These are phyloP conservation scores for Schrenkiella parvula DNA, from an alignment of 345 rosid genomes.

Conservation along the genomic window DNA sequence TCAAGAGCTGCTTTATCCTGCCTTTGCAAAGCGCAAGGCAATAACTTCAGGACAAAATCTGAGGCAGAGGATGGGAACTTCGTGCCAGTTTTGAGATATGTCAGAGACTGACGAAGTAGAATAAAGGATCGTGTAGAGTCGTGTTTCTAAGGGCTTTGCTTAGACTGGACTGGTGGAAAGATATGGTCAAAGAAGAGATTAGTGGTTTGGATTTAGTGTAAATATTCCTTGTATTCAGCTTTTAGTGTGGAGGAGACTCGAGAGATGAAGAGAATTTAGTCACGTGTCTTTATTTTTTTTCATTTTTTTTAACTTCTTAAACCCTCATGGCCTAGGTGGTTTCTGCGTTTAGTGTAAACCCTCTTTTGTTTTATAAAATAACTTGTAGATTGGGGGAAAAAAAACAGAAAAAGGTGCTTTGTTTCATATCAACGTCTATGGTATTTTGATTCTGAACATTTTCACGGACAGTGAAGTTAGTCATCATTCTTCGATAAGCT, in stretches of 20 bases:
- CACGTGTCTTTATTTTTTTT: neutral
- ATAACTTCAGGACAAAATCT: constrained; percentile 68
- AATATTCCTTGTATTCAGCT: constrained; percentile 18
- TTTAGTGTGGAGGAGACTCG: constrained; percentile 11
- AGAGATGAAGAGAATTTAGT: constrained; percentile 18
- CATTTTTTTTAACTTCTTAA: neutral
- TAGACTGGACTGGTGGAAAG: constrained; percentile 11
- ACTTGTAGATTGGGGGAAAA: constrained; percentile 4
- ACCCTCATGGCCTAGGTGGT: neutral
- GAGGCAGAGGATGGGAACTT: constrained; percentile 61
- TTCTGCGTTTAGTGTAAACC: neutral
- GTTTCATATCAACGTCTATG: neutral
- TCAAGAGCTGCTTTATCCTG: constrained; percentile 66
- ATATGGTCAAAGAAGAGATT: neutral
- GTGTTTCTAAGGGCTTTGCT: constrained; percentile 4
- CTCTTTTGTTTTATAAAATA: constrained; percentile 18
- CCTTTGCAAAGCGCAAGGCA: constrained; percentile 59
- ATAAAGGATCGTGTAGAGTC: constrained; percentile 6
- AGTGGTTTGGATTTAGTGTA: constrained; percentile 12
- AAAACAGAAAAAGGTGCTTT: neutral
- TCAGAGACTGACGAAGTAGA: neutral
- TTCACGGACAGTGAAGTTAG: neutral
- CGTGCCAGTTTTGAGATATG: constrained; percentile 57
- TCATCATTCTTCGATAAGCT: constrained; percentile 45
- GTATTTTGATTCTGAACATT: neutral